A percentile compares a stretch with the other conserved stretches of the same genome.
These are phyloP conservation scores for Phlyctochytrium planicorne DNA, from an alignment of 192 early-diverging fungal genomes.

Conservation along the genomic window DNA sequence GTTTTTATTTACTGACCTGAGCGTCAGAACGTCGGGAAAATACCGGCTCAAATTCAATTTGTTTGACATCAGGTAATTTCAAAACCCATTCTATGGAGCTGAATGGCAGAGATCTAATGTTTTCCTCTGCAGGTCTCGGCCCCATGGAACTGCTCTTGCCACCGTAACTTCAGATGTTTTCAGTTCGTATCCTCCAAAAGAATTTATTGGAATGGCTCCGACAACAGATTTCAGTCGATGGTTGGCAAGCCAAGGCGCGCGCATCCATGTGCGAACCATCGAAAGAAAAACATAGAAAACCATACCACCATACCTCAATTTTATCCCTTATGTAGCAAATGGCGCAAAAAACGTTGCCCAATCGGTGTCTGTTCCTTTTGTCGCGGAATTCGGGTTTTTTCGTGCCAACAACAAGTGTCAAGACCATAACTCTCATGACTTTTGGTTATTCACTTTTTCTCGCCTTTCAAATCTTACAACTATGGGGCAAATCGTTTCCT, in stretches of 20 bases:
- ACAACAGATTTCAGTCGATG: background rate
- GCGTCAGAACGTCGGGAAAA: background rate
- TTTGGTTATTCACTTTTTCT: too few species aligned
- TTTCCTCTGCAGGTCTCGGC: background rate
- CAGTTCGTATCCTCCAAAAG: background rate
- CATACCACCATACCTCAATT: too few species aligned
- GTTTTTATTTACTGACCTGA: background rate
- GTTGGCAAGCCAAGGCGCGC: background rate
- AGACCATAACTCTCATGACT: too few species aligned
- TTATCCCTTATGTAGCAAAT: too few species aligned
- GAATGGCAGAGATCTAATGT: background rate
- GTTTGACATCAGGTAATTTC: constrained; percentile 1
- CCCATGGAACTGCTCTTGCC: background rate
- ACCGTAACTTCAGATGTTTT: background rate
- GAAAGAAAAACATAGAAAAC: too few species aligned
- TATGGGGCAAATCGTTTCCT: too few species aligned
- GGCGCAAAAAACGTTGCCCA: too few species aligned
- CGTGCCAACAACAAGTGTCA: too few species aligned
- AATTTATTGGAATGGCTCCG: background rate
- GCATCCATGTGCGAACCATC: background rate
- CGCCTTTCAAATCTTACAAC: too few species aligned
- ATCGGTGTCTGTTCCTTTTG: too few species aligned
- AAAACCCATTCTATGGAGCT: background rate
- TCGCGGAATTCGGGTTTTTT: too few species aligned
- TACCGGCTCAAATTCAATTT: background rate